Evolutionary conservation across 352 stramenopile genomes (phyloP), one percentile per base, ranked within the genome.

Genomic region (Phytophthora citrophthora): DNA sequence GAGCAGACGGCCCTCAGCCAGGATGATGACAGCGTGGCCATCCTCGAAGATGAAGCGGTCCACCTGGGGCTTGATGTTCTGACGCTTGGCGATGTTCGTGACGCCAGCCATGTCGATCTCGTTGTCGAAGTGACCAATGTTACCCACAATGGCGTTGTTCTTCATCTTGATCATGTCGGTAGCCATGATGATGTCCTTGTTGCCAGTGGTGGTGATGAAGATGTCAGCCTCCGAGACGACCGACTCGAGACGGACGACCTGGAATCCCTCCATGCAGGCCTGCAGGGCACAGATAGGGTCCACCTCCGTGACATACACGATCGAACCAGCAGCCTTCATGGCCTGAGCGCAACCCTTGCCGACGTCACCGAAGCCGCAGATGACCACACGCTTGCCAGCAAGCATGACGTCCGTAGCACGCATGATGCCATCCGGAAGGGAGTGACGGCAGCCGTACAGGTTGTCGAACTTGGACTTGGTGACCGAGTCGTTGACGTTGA

Each of bases 401-500:
- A 99, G 93, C 97, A 99, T 99, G 53, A 99, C 97, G 80, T 99
- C 97, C 26, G 96, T 99, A 64, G 97, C 97, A 79, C 97, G 95
- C 95, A 98, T 99, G 81, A 99, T 97, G 71, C 96, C 97, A 86
- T 99, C 97, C 7, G 97, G 96, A 9, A 99, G 91, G 38, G 97
- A 99, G 88, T 99, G 97, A 74, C 98, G 98, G 93, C 97, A 99
- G 77, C 97, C 97, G 77, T 99, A 99, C 29, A 99, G 81, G 89
- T 99, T 99, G 86, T 99, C 97, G 70, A 99, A 99, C 81, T 99
- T 99, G 64, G 96, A 99, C 88, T 99, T 99, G 81, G 97, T 99
- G 29, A 99, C 97, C 59, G 91, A 99, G 85, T 99, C 97, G 84
- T 99, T 99, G 49, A 99, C 97, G 79, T 99, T 99, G 79, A 99